Conservation (phyloP, 148 eudicot genomes). For the Arbutus unedo region DNA sequence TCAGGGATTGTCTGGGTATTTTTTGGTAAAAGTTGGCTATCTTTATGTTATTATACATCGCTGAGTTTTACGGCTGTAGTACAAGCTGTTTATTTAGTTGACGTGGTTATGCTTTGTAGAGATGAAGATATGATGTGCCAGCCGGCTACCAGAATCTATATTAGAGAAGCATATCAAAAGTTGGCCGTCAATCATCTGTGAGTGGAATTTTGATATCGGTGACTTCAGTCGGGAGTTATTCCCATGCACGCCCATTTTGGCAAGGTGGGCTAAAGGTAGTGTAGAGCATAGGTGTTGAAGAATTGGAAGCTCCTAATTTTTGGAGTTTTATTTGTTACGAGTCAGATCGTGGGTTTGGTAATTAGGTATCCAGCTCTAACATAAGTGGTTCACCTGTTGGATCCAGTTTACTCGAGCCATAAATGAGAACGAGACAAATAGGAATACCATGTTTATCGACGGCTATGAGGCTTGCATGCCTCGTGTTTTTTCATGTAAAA, state of each 20-base stretch:
- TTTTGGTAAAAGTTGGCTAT: not conserved
- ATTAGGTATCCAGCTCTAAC: not conserved
- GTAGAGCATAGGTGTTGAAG: not conserved
- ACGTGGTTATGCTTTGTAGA: not conserved
- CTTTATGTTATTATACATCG: not conserved
- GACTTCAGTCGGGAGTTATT: not conserved
- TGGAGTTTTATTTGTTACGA: not conserved
- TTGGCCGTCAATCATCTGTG: not conserved
- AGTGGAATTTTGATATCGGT: not conserved
- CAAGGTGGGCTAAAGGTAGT: not conserved
- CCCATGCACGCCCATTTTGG: not conserved
- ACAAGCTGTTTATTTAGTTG: not conserved
- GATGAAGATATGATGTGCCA: not conserved
- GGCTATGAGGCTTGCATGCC: not conserved
- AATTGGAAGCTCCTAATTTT: not conserved
- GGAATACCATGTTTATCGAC: not conserved
- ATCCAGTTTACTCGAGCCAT: not conserved
- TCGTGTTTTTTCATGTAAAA: not conserved
- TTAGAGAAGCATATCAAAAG: not conserved
- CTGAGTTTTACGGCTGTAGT: not conserved
- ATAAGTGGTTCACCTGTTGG: not conserved
- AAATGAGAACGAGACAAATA: slow-evolving; percentile 3
- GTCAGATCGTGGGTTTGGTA: not conserved
- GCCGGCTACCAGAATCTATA: not conserved
- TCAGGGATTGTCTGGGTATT: not conserved